Evolutionary conservation across 345 rosid genomes (phyloP).

Genomic region (Populus alba): DNA sequence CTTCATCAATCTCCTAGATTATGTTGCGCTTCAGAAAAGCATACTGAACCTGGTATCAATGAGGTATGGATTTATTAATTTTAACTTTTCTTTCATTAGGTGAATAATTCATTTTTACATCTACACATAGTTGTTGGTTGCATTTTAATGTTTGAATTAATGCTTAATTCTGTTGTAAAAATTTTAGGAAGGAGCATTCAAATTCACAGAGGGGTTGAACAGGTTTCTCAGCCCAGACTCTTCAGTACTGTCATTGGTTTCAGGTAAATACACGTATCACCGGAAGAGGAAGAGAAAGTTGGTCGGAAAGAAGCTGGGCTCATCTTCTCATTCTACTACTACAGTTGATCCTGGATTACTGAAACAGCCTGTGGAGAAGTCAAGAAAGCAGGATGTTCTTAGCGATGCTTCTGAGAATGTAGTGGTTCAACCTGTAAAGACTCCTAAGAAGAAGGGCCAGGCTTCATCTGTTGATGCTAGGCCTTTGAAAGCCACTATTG

Average conservation of each 20-base stretch:
- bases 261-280: slow-evolving; percentile 50
- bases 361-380: slow-evolving; percentile 34
- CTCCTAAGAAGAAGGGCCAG: slow-evolving; percentile 37
- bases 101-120: not conserved
- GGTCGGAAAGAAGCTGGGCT: slow-evolving; percentile 37
- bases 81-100: not conserved
- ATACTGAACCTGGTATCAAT: slow-evolving; percentile 11
- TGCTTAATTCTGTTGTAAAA: not conserved
- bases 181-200: slow-evolving; percentile 35
- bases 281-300: slow-evolving; percentile 58
- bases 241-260: slow-evolving; percentile 21
- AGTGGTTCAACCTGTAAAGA: slow-evolving; percentile 18
- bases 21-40: slow-evolving; percentile 26
- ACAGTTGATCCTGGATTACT: slow-evolving; percentile 20
- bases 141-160: not conserved
- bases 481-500: not conserved
- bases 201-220: slow-evolving; percentile 18
- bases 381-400: slow-evolving; percentile 28
- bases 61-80: slow-evolving; percentile 24
- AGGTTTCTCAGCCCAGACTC: slow-evolving; percentile 20
- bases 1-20: slow-evolving; percentile 43
- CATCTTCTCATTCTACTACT: slow-evolving; percentile 30
- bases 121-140: not conserved
- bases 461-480: slow-evolving; percentile 28
- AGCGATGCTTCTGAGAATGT: slow-evolving; percentile 21